These are phyloP conservation scores for Agrostemma githago DNA, from an alignment of 148 eudicot species.

Conservation along the genomic window DNA sequence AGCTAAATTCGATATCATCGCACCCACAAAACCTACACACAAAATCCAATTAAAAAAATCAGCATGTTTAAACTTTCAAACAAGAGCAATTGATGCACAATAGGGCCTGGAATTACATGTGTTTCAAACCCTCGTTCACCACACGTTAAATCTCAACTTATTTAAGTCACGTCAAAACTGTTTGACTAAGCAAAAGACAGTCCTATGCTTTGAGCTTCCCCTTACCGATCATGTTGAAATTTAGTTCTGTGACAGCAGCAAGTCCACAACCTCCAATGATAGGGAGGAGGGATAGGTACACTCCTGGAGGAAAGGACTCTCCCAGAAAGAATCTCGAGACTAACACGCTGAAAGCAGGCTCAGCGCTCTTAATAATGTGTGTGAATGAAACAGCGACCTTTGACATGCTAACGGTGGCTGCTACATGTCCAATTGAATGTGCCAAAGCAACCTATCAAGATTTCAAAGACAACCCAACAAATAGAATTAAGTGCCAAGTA, in stretches of 20 bases:
- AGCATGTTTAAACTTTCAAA: slow-evolving; percentile 12
- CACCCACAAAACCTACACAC: slow-evolving; percentile 71
- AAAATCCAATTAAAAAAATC: slow-evolving; percentile 15
- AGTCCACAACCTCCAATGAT: slow-evolving; percentile 93
- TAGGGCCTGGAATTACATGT: background rate
- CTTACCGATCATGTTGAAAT: slow-evolving; percentile 92
- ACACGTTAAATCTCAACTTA: background rate
- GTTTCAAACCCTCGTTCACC: slow-evolving; percentile 4
- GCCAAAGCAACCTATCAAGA: slow-evolving; percentile 84
- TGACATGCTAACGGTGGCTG: slow-evolving; percentile 97
- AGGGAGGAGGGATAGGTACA: slow-evolving; percentile 80
- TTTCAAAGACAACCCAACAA: slow-evolving; percentile 15
- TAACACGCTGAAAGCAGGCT: slow-evolving; percentile 94
- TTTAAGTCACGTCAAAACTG: background rate
- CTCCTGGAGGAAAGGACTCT: slow-evolving; percentile 68
- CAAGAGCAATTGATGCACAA: background rate
- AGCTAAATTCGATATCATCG: slow-evolving; percentile 81
- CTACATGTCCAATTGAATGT: slow-evolving; percentile 95
- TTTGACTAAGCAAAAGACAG: background rate
- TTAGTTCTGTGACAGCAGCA: slow-evolving; percentile 89
- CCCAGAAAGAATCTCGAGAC: slow-evolving; percentile 85
- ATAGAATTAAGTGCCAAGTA: slow-evolving; percentile 5
- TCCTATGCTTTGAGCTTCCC: slow-evolving; percentile 21
- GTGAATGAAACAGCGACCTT: slow-evolving; percentile 97
- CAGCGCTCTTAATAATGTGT: slow-evolving; percentile 93